phyloP scores from a whole-genome alignment of 345 rosid species.

The Aquilaria malaccensis region DNA sequence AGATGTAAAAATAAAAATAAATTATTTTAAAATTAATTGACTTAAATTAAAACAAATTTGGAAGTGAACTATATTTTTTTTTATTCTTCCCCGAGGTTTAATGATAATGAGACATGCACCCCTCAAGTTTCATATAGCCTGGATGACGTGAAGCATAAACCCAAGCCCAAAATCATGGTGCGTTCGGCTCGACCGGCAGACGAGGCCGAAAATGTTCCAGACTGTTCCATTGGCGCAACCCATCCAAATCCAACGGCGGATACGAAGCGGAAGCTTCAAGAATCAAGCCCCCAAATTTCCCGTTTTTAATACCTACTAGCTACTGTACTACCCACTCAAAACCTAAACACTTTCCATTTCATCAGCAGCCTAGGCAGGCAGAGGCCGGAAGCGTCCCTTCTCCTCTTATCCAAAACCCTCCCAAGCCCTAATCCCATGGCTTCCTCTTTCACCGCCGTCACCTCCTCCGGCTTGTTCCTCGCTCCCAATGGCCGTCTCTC shows the following conservation, averaged over 20 bases:
- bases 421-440: slow-evolving; percentile 48
- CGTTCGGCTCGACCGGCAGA: too few species aligned
- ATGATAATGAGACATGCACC: too few species aligned
- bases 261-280: slow-evolving; percentile 26
- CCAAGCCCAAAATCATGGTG: too few species aligned
- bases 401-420: slow-evolving; percentile 15
- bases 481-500: slow-evolving; percentile 67
- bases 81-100: too few species aligned
- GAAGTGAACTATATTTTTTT: too few species aligned
- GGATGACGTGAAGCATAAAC: too few species aligned
- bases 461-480: slow-evolving; percentile 60
- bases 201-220: slow-evolving; percentile 15
- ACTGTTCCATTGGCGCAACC: slow-evolving; percentile 15
- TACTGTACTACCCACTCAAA: slow-evolving; percentile 3
- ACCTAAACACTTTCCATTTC: background rate
- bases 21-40: too few species aligned
- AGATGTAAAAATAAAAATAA: too few species aligned
- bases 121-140: too few species aligned
- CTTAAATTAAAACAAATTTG: too few species aligned
- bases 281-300: slow-evolving; percentile 17
- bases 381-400: background rate
- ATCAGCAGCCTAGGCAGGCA: background rate
- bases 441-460: slow-evolving; percentile 60
- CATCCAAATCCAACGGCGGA: slow-evolving; percentile 30
- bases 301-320: slow-evolving; percentile 1